Percentiles rank a stretch among this genome's conserved stretches.
phyloP scores from a whole-genome alignment of 208 protist genomes.

The Crithidia brevicula region DNA sequence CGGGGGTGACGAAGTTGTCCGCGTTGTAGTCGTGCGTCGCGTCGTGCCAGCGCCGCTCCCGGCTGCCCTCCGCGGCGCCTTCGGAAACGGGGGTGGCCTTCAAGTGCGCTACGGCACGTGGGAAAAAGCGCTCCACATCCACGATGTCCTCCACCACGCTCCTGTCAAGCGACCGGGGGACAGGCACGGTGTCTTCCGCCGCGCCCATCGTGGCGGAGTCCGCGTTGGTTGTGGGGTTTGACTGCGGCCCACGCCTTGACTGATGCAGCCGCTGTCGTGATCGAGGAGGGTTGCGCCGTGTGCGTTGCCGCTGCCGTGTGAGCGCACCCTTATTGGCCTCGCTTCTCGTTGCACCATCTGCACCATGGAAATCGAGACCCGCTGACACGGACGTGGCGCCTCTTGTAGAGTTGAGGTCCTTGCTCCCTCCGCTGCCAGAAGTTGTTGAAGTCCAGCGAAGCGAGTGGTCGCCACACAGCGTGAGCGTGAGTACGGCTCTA shows the following conservation, averaged over 20 bases:
- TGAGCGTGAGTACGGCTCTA: too few species aligned
- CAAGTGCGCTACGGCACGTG: conserved; percentile 67
- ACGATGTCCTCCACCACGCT: conserved; percentile 36
- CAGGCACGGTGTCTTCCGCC: neutral
- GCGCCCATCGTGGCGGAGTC: neutral
- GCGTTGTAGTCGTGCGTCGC: conserved; percentile 55
- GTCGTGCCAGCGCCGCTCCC: conserved; percentile 54
- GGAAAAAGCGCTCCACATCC: conserved; percentile 81
- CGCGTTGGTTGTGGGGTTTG: too few species aligned
- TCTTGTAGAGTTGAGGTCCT: too few species aligned
- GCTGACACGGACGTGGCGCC: too few species aligned
- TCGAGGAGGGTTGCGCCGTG: neutral
- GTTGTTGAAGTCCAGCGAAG: too few species aligned
- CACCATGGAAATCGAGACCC: too few species aligned
- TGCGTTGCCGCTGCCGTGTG: neutral
- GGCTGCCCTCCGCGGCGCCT: conserved; percentile 38
- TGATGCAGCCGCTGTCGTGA: neutral
- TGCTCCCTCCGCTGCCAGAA: too few species aligned
- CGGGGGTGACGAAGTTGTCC: conserved; percentile 45
- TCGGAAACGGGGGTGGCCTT: conserved; percentile 34
- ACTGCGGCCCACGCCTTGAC: too few species aligned
- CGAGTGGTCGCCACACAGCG: too few species aligned
- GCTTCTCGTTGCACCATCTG: neutral
- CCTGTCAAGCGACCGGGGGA: conserved; percentile 62
- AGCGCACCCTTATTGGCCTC: neutral